Base-by-base conservation (phyloP, 371 early-diverging fungal genomes). In the Mortierella sp. region DNA sequence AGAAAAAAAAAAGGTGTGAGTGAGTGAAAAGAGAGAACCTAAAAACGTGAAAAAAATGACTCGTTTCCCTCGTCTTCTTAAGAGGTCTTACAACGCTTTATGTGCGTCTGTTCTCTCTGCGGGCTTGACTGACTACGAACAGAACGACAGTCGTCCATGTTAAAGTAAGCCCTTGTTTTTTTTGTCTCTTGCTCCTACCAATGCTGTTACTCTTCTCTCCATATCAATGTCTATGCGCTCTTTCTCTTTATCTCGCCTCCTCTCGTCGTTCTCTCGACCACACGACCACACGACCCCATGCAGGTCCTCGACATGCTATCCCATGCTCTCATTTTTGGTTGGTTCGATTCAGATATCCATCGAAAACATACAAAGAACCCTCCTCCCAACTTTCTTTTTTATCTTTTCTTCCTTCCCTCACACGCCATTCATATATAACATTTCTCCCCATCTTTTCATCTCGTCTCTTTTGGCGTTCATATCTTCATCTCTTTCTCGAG, bases 241-340 rank as follows among this genome's bases (percentile, higher is more conserved):
- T 18, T 21, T 51, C 21, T 21, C 51, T 51, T 21, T 51, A 51
- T 63, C 35, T 18, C 18, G 35, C 16, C 16, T 24, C 11, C 41
- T 65, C 38, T 65, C 24, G 24, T 7, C 68, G 6, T 24, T 68
- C 21, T 35, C 35, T 35, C 4, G 41, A 24, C 68, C 68, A 68
- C 68, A 68, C 68, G 68, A 38, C 68, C 72, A 72, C 72, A 51
- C 55, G 72, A 72, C 72, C 72, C 48, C 48, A 72, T 72, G 72
- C 72, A 51, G 51, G 72, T 46, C 55, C 38, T 48, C 21, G 32
- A 38, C 72, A 54, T 72, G 35, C 68, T 38, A 38, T 24, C 68
- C 38, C 68, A 68, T 68, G 68, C 68, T 68, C 68, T 68, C 68
- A 68, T 68, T 41, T 68, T 68, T 68, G 68, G 68, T 68, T 68